Evolutionary conservation across 2,329 filamentous ascomycete species (phyloP), one percentile per base, ranked within the genome.

Genomic region (Aspergillus novoparasiticus): DNA sequence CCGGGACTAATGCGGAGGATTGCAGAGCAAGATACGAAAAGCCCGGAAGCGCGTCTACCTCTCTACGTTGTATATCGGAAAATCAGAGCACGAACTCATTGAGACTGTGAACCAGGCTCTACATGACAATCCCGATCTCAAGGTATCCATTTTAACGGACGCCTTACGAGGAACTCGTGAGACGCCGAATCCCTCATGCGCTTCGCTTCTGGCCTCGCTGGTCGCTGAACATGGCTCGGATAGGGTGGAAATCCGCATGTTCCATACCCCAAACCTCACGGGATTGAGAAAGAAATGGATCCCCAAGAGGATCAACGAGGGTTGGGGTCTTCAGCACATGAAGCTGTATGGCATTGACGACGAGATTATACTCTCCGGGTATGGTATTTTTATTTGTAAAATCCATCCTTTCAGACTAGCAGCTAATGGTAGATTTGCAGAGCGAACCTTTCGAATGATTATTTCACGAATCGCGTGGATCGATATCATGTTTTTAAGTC

Each of bases 241-340:
- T 1, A 86, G 94, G 43, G 93, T 99, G 46, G 93, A 97, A 73
- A 88, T 99, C 66, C 90, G 94, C 71, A 96, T 99, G 93, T 99
- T 96, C 75, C 95, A 99, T 78, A 99, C 95, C 0, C 95, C 95
- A 0, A 99, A 99, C 73, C 80, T 99, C 67, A 96, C 92, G 3
- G 95, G 95, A 0, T 71, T 96, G 62, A 87, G 90, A 57, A 98
- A 98, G 80, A 89, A 89, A 72, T 83, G 91, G 68, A 87, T 98
- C 2, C 95, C 95, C 0, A 92, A 88, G 74, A 86, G 95, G 23
- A 94, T 99, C 75, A 99, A 99, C 70, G 95, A 99, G 80, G 95
- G 95, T 21, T 99, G 95, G 95, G 95, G 95, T 1, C 80, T 99
- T 65, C 95, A 99, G 76, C 95, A 99, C 75, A 99, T 99, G 94